Evolutionary conservation across 164 flowering plant genomes (phyloP).

Genomic region (Annona cherimola): DNA sequence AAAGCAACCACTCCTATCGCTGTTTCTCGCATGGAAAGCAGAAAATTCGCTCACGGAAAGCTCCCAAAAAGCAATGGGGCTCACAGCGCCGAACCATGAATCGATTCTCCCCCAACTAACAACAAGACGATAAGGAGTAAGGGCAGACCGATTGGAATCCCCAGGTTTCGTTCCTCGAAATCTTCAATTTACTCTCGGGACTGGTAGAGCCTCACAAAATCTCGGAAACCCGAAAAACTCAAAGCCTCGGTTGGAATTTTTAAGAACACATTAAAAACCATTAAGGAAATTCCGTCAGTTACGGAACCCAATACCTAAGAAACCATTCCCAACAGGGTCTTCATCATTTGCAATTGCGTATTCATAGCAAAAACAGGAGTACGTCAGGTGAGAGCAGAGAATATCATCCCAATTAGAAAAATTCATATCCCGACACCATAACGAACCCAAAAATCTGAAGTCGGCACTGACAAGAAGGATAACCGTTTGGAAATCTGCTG

Average conservation of each 20-base stretch:
- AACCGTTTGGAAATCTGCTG: not conserved
- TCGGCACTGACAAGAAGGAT: no score
- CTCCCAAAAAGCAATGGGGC: not conserved
- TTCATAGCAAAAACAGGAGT: not conserved
- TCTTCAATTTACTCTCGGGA: not conserved
- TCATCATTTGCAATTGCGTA: not conserved
- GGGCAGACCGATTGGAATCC: not conserved
- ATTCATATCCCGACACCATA: slow-evolving; percentile 1
- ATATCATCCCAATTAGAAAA: not conserved
- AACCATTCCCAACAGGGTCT: not conserved
- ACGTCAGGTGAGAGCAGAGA: not conserved
- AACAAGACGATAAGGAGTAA: not conserved
- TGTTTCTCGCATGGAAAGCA: not conserved
- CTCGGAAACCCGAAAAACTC: not conserved
- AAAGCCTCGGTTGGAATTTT: not conserved
- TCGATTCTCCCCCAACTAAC: not conserved
- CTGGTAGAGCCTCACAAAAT: not conserved
- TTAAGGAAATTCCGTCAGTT: not conserved
- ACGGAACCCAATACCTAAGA: not conserved
- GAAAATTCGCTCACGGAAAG: not conserved
- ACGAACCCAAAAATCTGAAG: not conserved
- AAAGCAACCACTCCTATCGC: not conserved
- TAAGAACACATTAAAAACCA: slow-evolving; percentile 1
- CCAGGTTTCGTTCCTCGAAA: not conserved
- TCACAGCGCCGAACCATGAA: slow-evolving; percentile 3